Conservation (phyloP, 495 filamentous ascomycete species). For the Symbiotaphrina buchneri region DNA sequence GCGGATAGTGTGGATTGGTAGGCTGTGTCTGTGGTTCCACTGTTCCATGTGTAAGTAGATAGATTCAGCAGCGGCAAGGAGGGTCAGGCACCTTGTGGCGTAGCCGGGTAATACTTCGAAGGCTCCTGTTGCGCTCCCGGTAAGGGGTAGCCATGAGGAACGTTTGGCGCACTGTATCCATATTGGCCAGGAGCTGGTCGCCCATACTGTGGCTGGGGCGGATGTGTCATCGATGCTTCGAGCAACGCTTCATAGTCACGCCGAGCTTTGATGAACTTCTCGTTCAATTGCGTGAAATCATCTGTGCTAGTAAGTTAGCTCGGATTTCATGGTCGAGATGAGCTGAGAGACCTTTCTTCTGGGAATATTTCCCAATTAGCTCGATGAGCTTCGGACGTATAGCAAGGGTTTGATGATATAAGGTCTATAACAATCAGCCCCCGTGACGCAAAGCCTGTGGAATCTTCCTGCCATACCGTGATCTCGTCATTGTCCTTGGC, state of each 20-base stretch:
- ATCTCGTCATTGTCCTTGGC: conserved; percentile 86
- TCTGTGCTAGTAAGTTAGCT: conserved; percentile 26
- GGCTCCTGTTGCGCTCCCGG: conserved; percentile 33
- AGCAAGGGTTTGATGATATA: conserved; percentile 84
- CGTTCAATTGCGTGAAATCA: conserved; percentile 93
- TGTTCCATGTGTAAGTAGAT: conserved; percentile 12
- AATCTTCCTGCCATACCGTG: conserved; percentile 25
- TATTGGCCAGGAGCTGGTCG: conserved; percentile 38
- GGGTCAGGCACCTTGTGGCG: conserved; percentile 20
- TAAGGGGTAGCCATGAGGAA: conserved; percentile 17
- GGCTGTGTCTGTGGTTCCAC: conserved; percentile 10
- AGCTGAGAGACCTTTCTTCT: conserved; percentile 65
- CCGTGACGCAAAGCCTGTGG: too few relatives aligned
- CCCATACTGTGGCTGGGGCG: conserved; percentile 50
- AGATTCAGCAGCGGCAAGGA: conserved; percentile 11
- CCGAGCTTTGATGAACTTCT: conserved; percentile 97
- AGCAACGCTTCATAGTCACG: conserved; percentile 91
- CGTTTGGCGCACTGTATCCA: conserved; percentile 29
- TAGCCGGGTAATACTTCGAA: conserved; percentile 48
- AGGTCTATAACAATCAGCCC: conserved; percentile 23
- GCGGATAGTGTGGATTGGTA: conserved; percentile 10
- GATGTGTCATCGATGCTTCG: conserved; percentile 86
- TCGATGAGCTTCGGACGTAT: conserved; percentile 96
- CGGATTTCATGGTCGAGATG: conserved; percentile 1
- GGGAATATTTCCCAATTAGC: conserved; percentile 95